Evolutionary conservation across 2,329 filamentous ascomycete species (phyloP).

Genomic region (Ramularia endophylla): DNA sequence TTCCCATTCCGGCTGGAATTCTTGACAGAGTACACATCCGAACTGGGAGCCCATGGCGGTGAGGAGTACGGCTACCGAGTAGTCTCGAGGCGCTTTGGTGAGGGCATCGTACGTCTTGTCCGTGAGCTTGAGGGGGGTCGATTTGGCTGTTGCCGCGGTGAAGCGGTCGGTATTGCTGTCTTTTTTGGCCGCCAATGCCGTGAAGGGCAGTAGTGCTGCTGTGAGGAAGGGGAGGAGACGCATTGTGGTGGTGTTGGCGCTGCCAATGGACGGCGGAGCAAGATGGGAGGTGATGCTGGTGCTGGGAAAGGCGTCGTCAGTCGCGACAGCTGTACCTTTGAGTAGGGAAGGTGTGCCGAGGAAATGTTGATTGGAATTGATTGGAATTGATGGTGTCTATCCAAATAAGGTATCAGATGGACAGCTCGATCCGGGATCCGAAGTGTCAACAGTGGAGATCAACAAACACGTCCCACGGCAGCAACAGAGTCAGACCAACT

Average conservation of each 20-base stretch:
- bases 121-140: slow-evolving; percentile 70
- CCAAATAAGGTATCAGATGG: too few species aligned
- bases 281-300: too few species aligned
- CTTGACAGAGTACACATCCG: slow-evolving; percentile 77
- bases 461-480: too few species aligned
- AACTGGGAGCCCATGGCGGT: slow-evolving; percentile 81
- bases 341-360: too few species aligned
- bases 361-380: too few species aligned
- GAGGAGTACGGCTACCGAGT: slow-evolving; percentile 73
- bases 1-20: slow-evolving; percentile 94
- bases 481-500: too few species aligned
- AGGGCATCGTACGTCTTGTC: slow-evolving; percentile 70
- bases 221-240: slow-evolving; percentile 60
- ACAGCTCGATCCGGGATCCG: too few species aligned
- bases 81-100: slow-evolving; percentile 73
- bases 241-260: slow-evolving; percentile 62
- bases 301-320: too few species aligned
- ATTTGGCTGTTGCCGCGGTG: slow-evolving; percentile 62
- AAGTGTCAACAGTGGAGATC: too few species aligned
- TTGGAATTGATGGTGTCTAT: too few species aligned
- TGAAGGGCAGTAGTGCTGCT: slow-evolving; percentile 52
- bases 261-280: too few species aligned
- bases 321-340: too few species aligned
- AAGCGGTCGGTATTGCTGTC: slow-evolving; percentile 57
- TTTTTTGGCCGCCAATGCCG: slow-evolving; percentile 57